Conservation (phyloP, 2,329 filamentous ascomycete species). For the Xylaria sp. region DNA sequence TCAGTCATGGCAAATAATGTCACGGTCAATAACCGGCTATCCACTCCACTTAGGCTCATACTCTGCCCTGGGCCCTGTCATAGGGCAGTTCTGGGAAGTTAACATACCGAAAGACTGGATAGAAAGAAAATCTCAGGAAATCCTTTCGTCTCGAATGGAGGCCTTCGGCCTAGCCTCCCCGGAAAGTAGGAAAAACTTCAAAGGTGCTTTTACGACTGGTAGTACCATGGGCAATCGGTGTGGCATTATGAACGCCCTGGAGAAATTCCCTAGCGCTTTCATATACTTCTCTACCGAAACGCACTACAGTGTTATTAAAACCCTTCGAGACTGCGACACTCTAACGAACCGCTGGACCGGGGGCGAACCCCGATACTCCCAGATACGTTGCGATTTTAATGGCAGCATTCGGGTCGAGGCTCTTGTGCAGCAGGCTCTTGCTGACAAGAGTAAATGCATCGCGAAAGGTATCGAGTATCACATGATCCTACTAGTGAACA, state of each 20-base stretch:
- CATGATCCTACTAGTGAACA: slow-evolving; percentile 27
- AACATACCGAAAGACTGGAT: slow-evolving; percentile 22
- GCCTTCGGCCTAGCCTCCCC: slow-evolving; percentile 15
- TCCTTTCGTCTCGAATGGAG: slow-evolving; percentile 15
- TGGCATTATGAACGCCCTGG: slow-evolving; percentile 29
- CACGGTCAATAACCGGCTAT: slow-evolving; percentile 27
- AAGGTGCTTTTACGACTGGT: slow-evolving; percentile 30
- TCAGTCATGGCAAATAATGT: slow-evolving; percentile 26
- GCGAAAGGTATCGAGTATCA: slow-evolving; percentile 4
- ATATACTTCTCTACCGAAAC: slow-evolving; percentile 31
- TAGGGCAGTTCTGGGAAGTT: slow-evolving; percentile 25
- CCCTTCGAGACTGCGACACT: slow-evolving; percentile 29
- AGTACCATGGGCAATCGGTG: slow-evolving; percentile 34
- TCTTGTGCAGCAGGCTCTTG: slow-evolving; percentile 15
- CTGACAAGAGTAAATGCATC: slow-evolving; percentile 12
- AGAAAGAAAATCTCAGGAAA: slow-evolving; percentile 8
- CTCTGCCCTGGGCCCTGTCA: slow-evolving; percentile 29
- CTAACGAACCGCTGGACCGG: slow-evolving; percentile 25
- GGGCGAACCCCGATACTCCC: slow-evolving; percentile 7
- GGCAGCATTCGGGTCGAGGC: slow-evolving; percentile 23
- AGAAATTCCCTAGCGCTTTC: slow-evolving; percentile 25
- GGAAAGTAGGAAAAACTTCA: slow-evolving; percentile 14
- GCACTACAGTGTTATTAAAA: slow-evolving; percentile 34
- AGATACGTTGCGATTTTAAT: slow-evolving; percentile 5
- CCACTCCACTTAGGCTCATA: slow-evolving; percentile 27